These are phyloP conservation scores for Stenogyne calaminthoides DNA, from an alignment of 305 asterid genomes.

Conservation along the genomic window DNA sequence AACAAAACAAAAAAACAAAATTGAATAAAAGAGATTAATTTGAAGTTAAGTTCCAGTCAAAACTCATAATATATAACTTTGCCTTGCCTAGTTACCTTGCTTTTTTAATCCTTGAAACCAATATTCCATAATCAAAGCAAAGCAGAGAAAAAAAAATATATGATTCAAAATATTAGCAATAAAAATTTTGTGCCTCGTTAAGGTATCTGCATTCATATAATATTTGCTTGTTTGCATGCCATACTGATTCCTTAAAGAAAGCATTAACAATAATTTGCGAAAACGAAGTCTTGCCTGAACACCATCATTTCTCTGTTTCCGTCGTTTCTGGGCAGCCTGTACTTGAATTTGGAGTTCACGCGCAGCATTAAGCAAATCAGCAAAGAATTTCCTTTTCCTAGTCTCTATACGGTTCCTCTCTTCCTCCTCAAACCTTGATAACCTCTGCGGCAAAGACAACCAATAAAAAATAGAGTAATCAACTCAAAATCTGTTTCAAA, in stretches of 20 bases:
- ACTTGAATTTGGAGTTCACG: conserved; percentile 95
- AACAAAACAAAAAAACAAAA: conserved; percentile 2
- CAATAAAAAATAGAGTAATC: conserved; percentile 10
- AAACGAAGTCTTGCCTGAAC: conserved; percentile 70
- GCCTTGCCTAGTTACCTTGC: not conserved
- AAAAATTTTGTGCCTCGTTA: conserved; percentile 3
- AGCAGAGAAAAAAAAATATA: conserved; percentile 11
- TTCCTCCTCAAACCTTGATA: conserved; percentile 92
- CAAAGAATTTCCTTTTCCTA: conserved; percentile 82
- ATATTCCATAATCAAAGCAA: conserved; percentile 1
- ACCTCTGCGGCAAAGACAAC: conserved; percentile 58
- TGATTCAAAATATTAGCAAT: conserved; percentile 9
- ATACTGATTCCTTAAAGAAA: conserved; percentile 26
- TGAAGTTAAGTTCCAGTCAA: not conserved
- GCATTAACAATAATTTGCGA: not conserved
- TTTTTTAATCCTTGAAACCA: conserved; percentile 12
- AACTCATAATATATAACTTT: not conserved
- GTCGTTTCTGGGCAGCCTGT: conserved; percentile 88
- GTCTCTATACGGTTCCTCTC: conserved; percentile 84
- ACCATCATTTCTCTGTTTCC: conserved; percentile 95
- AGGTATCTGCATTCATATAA: conserved; percentile 17
- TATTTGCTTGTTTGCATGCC: conserved; percentile 11
- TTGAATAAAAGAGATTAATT: not conserved
- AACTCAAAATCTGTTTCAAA: conserved; percentile 12
- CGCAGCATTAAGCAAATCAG: conserved; percentile 85